Percentiles rank a stretch among this genome's conserved stretches.
Evolutionary conservation across 305 asterid genomes (phyloP).

Genomic region (Fraxinus floribunda): DNA sequence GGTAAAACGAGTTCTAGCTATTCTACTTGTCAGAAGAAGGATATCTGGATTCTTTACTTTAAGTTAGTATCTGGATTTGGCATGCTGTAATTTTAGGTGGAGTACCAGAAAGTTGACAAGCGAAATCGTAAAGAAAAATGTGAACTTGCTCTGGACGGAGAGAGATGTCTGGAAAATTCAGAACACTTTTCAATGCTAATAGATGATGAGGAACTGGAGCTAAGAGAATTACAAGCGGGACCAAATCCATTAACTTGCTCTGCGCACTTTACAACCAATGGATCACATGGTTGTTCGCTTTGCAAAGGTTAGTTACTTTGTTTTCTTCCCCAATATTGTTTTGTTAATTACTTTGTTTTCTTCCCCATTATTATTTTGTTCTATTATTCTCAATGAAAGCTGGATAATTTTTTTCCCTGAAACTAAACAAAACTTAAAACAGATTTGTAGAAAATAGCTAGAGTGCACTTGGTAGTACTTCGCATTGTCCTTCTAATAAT

Average conservation of each 20-base stretch:
- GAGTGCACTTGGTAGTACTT: conserved; percentile 11
- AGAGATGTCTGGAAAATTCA: conserved; percentile 43
- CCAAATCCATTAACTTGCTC: conserved; percentile 74
- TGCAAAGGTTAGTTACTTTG: conserved; percentile 69
- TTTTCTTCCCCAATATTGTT: conserved; percentile 12
- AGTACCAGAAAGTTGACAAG: conserved; percentile 47
- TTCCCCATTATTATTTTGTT: conserved; percentile 6
- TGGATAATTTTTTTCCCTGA: conserved; percentile 15
- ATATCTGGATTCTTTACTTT: not conserved
- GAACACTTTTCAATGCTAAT: conserved; percentile 45
- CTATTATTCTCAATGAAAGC: conserved; percentile 13
- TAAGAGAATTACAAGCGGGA: conserved; percentile 75
- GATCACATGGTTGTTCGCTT: conserved; percentile 78
- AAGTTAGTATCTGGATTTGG: conserved; percentile 13
- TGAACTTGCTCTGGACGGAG: conserved; percentile 63
- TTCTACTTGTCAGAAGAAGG: conserved; percentile 1
- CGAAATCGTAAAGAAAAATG: conserved; percentile 57
- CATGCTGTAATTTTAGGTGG: conserved; percentile 38
- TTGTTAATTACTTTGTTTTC: conserved; percentile 14
- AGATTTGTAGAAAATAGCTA: not conserved
- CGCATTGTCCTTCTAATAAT: conserved; percentile 20
- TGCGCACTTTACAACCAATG: conserved; percentile 64
- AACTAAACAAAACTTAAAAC: not conserved
- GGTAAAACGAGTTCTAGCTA: conserved; percentile 33
- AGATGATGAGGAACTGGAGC: conserved; percentile 95